Base-by-base conservation (phyloP, 305 asterid genomes). In the Fraxinus paxiana region DNA sequence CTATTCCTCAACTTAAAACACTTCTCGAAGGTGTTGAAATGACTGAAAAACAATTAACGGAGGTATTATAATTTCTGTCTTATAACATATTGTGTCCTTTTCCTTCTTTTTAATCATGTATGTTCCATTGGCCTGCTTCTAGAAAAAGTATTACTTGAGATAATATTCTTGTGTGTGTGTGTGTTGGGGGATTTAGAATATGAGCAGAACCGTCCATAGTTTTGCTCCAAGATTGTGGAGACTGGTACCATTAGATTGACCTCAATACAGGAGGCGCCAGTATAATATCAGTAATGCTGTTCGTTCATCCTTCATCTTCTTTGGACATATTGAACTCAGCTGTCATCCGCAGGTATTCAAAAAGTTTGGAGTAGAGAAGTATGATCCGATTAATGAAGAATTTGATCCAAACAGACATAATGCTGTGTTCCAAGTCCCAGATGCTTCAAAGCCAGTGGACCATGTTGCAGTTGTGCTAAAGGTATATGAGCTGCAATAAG, bases 11-110 rank as follows among this genome's bases (percentile, higher is more conserved):
- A 77, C 91, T 96, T 79, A 96, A 87, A 85, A 88, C 91, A 37
- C 98, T 96, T 74, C 91, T 96, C 20, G 95, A 92, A 86, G 98
- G 99, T 82, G 98, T 96, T 84, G 99, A 94, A 85, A 94, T 96
- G 98, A 94, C 99, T 71, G 99, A 96, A 48, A 94, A 96, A 82
- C 99, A 96, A 87, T 91, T 96, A 28, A 69, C 85, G 13, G 99
- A 92, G 99, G 99, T 96, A 89, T 41, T 80, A 18, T 35, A 65
- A 67, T 79, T 69, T 26, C 72, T 80, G 56, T 38, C 33, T 79
- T 34, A 1, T 77, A 56, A 33, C 15, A 73, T 72, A 77, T 77
- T 1, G 35, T 28, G 73, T 9, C 33, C 63, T 18, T 38, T 4
- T 71, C 72, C 72, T 63, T 76, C 34, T 59, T 20, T 61, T 9